phyloP scores from a whole-genome alignment of 2,329 filamentous ascomycete genomes.

The Ciborinia camelliae region DNA sequence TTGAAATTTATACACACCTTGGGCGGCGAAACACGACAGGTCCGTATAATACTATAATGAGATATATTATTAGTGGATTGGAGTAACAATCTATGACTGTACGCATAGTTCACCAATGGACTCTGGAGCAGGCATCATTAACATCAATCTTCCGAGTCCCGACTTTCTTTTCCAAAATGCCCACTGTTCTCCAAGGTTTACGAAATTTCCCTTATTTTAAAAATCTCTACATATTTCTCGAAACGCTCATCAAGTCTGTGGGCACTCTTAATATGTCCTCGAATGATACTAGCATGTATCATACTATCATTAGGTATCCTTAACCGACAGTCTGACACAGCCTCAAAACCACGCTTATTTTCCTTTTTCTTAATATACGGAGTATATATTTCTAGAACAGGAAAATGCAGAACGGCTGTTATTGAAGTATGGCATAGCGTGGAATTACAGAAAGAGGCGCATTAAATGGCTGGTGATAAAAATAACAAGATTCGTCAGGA shows the following conservation, averaged over 20 bases:
- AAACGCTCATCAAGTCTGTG: neutral
- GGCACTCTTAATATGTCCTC: neutral
- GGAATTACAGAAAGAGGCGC: neutral
- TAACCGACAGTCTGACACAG: slow-evolving; percentile 1
- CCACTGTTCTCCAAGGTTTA: neutral
- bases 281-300: too few relatives aligned
- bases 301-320: too few relatives aligned
- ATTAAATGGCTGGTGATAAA: neutral
- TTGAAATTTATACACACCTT: neutral
- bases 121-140: slow-evolving; percentile 12
- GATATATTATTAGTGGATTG: slow-evolving; percentile 8
- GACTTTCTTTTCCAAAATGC: neutral
- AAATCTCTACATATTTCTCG: neutral
- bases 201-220: slow-evolving; percentile 8
- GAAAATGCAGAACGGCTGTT: slow-evolving; percentile 6
- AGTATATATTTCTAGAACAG: slow-evolving; percentile 10
- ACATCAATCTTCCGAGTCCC: slow-evolving; percentile 1
- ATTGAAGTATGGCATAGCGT: neutral
- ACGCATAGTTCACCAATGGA: slow-evolving; percentile 10
- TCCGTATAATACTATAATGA: slow-evolving; percentile 11
- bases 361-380: neutral
- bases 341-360: neutral
- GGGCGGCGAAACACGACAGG: slow-evolving; percentile 8
- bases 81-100: slow-evolving; percentile 6
- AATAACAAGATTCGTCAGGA: slow-evolving; percentile 8